phyloP scores from a whole-genome alignment of 371 early-diverging fungal genomes.

The Choanephora cucurbitarum region DNA sequence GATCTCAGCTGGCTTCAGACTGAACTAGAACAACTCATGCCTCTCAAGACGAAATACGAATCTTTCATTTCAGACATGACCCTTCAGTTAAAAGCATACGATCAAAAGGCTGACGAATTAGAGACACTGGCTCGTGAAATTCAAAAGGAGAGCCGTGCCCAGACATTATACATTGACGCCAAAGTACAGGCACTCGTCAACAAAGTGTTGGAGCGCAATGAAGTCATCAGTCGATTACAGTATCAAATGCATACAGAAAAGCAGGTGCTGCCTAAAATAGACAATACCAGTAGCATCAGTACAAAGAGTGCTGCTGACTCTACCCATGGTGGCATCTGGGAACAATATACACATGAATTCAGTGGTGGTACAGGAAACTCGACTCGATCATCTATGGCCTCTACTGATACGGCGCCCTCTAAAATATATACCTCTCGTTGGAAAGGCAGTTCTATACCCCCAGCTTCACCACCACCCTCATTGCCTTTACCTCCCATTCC shows the following conservation, averaged over 20 bases:
- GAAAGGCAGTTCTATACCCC: slow-evolving; percentile 23
- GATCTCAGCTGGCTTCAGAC: not conserved
- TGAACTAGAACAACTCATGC: slow-evolving; percentile 4
- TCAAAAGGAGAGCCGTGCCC: slow-evolving; percentile 15
- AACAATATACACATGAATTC: slow-evolving; percentile 3
- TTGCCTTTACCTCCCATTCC: slow-evolving; percentile 31
- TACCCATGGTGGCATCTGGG: slow-evolving; percentile 1
- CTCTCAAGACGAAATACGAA: slow-evolving; percentile 6
- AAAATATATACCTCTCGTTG: slow-evolving; percentile 19
- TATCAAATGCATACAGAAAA: slow-evolving; percentile 7
- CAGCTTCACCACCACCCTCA: slow-evolving; percentile 31
- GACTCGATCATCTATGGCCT: slow-evolving; percentile 13
- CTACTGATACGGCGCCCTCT: not conserved
- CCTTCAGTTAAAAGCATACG: not conserved
- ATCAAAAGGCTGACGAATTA: slow-evolving; percentile 7
- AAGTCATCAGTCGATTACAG: slow-evolving; percentile 10
- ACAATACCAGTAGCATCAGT: not conserved
- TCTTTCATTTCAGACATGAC: not conserved
- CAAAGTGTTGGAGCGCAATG: slow-evolving; percentile 10
- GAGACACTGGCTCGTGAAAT: slow-evolving; percentile 7
- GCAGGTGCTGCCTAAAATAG: not conserved
- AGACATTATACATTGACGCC: slow-evolving; percentile 21
- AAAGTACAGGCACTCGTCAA: slow-evolving; percentile 18
- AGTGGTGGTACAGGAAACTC: slow-evolving; percentile 2
- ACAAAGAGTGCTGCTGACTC: slow-evolving; percentile 2